Conservation (phyloP, 805 yeast species). For the Spathaspora passalidarum region DNA sequence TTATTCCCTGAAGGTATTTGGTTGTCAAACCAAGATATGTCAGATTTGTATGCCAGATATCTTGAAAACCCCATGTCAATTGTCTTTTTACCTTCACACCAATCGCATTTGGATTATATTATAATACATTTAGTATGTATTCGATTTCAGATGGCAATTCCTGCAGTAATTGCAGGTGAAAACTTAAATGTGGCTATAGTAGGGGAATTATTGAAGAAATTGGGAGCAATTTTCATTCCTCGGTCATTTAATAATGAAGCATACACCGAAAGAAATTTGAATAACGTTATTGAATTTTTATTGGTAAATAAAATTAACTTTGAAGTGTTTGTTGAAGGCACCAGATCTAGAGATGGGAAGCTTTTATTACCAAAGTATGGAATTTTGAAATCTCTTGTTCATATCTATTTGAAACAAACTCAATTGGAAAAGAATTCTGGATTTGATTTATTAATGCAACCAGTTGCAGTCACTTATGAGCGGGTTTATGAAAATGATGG, state of each 20-base stretch:
- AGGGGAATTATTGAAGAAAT: constrained; percentile 45
- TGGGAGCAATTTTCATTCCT: constrained; percentile 59
- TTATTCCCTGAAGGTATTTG: constrained; percentile 45
- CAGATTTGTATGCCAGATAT: constrained; percentile 27
- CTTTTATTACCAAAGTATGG: constrained; percentile 61
- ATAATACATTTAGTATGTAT: constrained; percentile 52
- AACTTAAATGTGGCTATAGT: constrained; percentile 58
- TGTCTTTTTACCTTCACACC: constrained; percentile 57
- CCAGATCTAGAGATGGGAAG: constrained; percentile 65
- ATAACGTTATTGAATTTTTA: constrained; percentile 46
- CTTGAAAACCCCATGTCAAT: constrained; percentile 41
- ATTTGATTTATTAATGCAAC: constrained; percentile 43
- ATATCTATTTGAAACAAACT: constrained; percentile 42
- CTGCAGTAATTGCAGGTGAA: constrained; percentile 64
- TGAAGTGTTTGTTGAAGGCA: constrained; percentile 66
- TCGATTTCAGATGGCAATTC: constrained; percentile 51
- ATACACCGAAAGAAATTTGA: constrained; percentile 46
- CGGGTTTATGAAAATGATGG: constrained; percentile 55
- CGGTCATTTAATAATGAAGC: constrained; percentile 43
- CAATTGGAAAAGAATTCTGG: constrained; percentile 14
- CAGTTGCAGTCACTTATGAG: constrained; percentile 59
- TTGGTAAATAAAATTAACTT: constrained; percentile 47
- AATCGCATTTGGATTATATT: constrained; percentile 60
- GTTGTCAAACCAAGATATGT: constrained; percentile 30
- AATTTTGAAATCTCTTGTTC: constrained; percentile 50